Conservation (phyloP, 2,329 filamentous ascomycete genomes). For the Pseudocercospora musae region DNA sequence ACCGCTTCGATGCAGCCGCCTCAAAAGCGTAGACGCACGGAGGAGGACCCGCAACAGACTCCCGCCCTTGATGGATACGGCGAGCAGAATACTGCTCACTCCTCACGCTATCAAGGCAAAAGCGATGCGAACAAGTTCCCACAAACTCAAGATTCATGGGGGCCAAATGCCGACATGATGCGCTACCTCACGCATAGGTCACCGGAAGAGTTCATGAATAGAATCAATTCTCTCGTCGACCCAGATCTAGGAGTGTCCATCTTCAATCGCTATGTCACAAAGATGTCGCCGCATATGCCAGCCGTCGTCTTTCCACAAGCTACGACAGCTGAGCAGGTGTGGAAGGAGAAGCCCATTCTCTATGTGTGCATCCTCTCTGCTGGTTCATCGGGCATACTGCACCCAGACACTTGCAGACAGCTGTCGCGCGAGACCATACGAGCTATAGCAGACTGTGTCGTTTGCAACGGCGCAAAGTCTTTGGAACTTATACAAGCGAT, state of each 20-base stretch:
- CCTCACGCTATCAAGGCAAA: background rate
- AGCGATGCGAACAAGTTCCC: background rate
- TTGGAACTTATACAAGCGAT: constrained; percentile 79
- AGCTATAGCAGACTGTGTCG: constrained; percentile 68
- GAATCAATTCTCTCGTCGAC: constrained; percentile 49
- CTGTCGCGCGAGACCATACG: constrained; percentile 69
- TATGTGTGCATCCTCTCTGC: constrained; percentile 58
- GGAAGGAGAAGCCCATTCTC: constrained; percentile 57
- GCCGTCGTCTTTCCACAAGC: constrained; percentile 56
- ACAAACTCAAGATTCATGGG: constrained; percentile 11
- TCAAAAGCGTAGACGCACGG: constrained; percentile 27
- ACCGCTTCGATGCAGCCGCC: constrained; percentile 20
- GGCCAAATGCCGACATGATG: constrained; percentile 21
- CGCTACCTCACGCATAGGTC: constrained; percentile 26
- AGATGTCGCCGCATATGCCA: constrained; percentile 56
- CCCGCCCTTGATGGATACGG: constrained; percentile 5
- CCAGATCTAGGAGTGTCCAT: constrained; percentile 52
- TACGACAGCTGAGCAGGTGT: constrained; percentile 53
- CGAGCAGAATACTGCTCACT: constrained; percentile 2
- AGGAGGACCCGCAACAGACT: constrained; percentile 16
- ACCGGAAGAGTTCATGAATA: constrained; percentile 30
- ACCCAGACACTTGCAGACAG: constrained; percentile 56
- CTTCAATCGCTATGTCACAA: constrained; percentile 55
- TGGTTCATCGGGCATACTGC: constrained; percentile 50
- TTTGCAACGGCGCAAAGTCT: constrained; percentile 74